Conservation (phyloP, 2,329 filamentous ascomycete genomes). For the Huntiella bhutanensis region DNA sequence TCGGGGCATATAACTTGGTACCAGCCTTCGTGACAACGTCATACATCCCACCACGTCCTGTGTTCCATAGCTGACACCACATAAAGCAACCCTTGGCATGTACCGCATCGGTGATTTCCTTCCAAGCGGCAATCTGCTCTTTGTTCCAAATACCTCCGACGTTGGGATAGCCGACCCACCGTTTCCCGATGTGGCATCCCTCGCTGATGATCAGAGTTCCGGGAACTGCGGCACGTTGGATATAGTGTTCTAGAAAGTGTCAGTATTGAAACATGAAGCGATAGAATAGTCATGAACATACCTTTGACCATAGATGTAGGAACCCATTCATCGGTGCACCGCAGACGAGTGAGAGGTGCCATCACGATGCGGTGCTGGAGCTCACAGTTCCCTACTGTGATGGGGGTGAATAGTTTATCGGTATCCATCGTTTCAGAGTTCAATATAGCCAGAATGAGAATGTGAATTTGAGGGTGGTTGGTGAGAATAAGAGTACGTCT, state of each 20-base stretch:
- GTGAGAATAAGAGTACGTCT: too few species aligned
- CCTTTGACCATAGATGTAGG: constrained; percentile 20
- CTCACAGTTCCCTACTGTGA: constrained; percentile 22
- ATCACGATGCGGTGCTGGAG: constrained; percentile 30
- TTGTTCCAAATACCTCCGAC: constrained; percentile 38
- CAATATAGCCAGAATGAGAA: too few species aligned
- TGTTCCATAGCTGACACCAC: constrained; percentile 45
- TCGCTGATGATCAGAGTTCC: constrained; percentile 27
- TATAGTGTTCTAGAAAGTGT: constrained; percentile 22
- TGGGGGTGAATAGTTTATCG: constrained; percentile 23
- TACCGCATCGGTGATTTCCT: constrained; percentile 38
- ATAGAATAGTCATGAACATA: neutral
- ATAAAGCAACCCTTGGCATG: constrained; percentile 43
- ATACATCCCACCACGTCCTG: constrained; percentile 37
- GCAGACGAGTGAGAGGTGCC: constrained; percentile 37
- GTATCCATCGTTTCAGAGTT: neutral
- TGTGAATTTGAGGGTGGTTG: too few species aligned
- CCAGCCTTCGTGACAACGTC: constrained; percentile 15
- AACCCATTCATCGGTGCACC: constrained; percentile 22
- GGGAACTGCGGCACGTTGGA: constrained; percentile 23
- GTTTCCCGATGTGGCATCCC: constrained; percentile 24
- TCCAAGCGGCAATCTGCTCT: constrained; percentile 41
- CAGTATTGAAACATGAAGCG: too few species aligned
- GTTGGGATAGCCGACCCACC: constrained; percentile 20
- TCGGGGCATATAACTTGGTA: constrained; percentile 6